Conservation (phyloP, 2,329 filamentous ascomycete genomes). For the Calonectria naviculata region DNA sequence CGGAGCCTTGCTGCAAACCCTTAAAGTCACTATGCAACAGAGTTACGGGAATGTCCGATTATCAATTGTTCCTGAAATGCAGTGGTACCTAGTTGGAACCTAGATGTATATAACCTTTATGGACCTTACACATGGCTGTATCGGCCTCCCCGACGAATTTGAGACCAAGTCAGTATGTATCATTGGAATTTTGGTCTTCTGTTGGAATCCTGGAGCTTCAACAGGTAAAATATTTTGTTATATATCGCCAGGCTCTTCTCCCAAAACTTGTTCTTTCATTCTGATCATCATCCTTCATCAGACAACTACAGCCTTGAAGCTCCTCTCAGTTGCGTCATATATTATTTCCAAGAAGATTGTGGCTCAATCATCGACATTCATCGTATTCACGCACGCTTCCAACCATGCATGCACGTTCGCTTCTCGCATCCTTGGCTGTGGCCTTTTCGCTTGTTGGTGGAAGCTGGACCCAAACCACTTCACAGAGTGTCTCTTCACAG, state of each 20-base stretch:
- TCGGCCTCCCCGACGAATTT: neutral
- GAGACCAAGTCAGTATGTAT: neutral
- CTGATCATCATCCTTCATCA: neutral
- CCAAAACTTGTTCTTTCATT: neutral
- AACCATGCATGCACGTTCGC: neutral
- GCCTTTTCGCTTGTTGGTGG: neutral
- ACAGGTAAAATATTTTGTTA: neutral
- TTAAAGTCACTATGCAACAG: neutral
- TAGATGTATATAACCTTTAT: neutral
- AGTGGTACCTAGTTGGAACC: neutral
- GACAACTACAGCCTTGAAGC: no score
- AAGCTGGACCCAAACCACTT: neutral
- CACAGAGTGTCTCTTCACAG: no score
- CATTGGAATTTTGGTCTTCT: neutral
- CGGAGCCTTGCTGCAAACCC: no score
- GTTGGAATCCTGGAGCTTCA: neutral
- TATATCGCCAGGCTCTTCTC: neutral
- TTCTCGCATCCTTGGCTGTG: neutral
- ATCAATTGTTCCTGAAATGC: neutral
- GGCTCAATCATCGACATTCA: no score
- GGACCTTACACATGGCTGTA: neutral
- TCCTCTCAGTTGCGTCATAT: neutral
- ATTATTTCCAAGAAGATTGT: neutral
- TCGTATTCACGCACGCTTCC: neutral
- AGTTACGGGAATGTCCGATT: neutral